Evolutionary conservation across 1,139 yeast genomes (phyloP).

Genomic region (Candida tunisiensis): DNA sequence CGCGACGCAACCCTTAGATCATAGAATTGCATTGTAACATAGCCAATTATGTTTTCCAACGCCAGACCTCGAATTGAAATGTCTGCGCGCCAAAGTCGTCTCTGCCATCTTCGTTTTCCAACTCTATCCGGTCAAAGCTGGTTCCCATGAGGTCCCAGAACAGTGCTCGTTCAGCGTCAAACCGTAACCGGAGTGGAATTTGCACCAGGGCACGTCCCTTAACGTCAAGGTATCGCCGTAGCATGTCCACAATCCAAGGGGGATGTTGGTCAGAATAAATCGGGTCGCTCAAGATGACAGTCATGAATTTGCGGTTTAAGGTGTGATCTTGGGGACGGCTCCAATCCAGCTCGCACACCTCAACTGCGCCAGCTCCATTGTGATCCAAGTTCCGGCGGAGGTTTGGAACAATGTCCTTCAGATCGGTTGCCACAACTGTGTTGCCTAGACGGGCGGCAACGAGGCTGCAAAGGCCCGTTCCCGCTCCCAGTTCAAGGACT

Average conservation of each 20-base stretch:
- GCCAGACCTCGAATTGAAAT: slow-evolving; percentile 25
- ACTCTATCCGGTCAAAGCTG: slow-evolving; percentile 12
- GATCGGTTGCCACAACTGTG: slow-evolving; percentile 50
- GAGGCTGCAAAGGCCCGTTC: slow-evolving; percentile 85
- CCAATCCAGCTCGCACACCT: slow-evolving; percentile 63
- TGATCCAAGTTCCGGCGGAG: slow-evolving; percentile 33
- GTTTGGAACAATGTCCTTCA: slow-evolving; percentile 62
- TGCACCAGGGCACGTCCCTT: slow-evolving; percentile 42
- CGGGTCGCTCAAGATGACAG: slow-evolving; percentile 71
- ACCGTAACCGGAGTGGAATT: slow-evolving; percentile 56
- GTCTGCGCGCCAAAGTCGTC: slow-evolving; percentile 77
- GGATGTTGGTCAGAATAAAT: slow-evolving; percentile 79
- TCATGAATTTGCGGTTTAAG: slow-evolving; percentile 24
- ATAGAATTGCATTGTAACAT: background rate
- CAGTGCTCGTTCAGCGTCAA: slow-evolving; percentile 40
- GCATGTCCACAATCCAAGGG: slow-evolving; percentile 43
- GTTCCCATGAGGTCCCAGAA: slow-evolving; percentile 39
- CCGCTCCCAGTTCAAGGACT: slow-evolving; percentile 76
- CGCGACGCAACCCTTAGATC: too few species aligned
- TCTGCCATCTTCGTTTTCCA: slow-evolving; percentile 38
- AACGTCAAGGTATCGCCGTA: slow-evolving; percentile 25
- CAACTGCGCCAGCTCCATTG: slow-evolving; percentile 3
- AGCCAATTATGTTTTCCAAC: slow-evolving; percentile 9
- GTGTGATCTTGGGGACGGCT: slow-evolving; percentile 17
- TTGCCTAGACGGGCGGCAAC: slow-evolving; percentile 32